Conservation (phyloP, 768 basidiomycete species). For the Termitomyces sp. region DNA sequence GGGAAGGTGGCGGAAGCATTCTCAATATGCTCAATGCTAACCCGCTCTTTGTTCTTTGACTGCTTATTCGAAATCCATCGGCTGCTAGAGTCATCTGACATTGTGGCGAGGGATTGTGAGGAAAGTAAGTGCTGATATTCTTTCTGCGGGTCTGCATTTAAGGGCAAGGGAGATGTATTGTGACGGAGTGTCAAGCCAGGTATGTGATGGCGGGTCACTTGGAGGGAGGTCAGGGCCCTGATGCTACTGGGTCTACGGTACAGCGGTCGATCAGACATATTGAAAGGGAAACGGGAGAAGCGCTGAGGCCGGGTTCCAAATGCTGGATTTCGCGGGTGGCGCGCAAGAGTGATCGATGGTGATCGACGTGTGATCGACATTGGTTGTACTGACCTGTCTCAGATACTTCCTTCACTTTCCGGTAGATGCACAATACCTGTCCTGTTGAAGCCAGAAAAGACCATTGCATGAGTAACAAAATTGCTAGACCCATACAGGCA, state of each 20-base stretch:
- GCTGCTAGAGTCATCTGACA: not conserved
- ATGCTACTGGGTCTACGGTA: not conserved
- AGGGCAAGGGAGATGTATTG: not conserved
- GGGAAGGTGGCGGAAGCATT: not conserved
- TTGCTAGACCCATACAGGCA: not conserved
- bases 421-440: not conserved
- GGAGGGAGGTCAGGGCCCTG: not conserved
- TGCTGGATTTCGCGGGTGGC: not conserved
- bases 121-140: not conserved
- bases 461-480: not conserved
- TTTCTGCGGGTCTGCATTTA: not conserved
- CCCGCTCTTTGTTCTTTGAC: not conserved
- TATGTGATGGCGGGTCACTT: not conserved
- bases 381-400: not conserved
- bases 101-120: not conserved
- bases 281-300: not conserved
- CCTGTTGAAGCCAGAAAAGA: not conserved
- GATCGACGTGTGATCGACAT: conserved; percentile 1
- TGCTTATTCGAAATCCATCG: not conserved
- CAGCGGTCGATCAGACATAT: not conserved
- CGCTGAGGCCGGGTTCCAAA: not conserved
- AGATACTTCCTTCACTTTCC: not conserved
- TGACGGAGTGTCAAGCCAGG: not conserved
- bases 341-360: not conserved
- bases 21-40: not conserved